Percentiles rank a stretch among this genome's conserved stretches.
Evolutionary conservation across 73 alveolate genomes (phyloP).

Genomic region (Tetrahymena thermophila): DNA sequence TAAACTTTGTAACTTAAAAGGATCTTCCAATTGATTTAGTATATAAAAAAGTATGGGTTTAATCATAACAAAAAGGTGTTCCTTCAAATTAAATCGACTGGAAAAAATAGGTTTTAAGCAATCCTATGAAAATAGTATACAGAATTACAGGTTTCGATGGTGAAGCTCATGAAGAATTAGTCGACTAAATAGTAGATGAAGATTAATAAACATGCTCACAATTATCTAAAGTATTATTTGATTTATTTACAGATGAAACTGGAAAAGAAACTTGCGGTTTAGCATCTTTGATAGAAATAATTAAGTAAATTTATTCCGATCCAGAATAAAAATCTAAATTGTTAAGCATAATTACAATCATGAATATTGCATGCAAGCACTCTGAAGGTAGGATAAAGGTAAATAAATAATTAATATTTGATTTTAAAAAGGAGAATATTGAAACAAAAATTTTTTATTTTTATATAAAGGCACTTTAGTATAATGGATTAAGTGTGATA

Average conservation of each 20-base stretch:
- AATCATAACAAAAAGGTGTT: neutral
- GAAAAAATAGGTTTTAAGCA: neutral
- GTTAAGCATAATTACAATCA: neutral
- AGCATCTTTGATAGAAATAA: neutral
- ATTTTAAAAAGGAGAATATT: neutral
- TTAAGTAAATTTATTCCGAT: neutral
- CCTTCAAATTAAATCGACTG: neutral
- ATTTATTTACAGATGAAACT: neutral
- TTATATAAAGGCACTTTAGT: neutral
- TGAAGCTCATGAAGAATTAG: neutral
- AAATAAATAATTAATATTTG: neutral
- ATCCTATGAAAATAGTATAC: neutral
- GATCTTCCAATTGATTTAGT: neutral
- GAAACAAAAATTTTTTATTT: neutral
- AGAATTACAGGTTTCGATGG: neutral
- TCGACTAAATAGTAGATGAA: neutral
- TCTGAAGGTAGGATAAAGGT: neutral
- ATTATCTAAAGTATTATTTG: neutral
- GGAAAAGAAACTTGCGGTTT: neutral
- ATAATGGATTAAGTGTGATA: neutral
- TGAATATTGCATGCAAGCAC: neutral
- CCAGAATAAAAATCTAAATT: neutral
- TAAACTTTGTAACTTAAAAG: neutral
- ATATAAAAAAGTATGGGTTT: neutral
- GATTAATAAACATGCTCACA: neutral